Conservation (phyloP, 345 rosid genomes). For the Salix suchowensis region DNA sequence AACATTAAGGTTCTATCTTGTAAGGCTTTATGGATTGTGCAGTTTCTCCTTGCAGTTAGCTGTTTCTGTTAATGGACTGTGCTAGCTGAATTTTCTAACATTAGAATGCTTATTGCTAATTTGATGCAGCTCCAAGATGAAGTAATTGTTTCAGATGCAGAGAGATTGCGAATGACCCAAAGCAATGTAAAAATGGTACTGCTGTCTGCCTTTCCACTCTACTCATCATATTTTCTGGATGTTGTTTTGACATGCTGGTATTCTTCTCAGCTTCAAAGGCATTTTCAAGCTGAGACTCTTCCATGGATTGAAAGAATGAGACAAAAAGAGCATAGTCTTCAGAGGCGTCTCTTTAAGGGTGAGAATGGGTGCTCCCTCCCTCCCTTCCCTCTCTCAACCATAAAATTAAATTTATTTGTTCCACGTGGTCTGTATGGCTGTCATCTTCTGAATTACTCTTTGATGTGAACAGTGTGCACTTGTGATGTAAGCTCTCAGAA, state of each 20-base stretch:
- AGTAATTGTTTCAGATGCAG: slow-evolving; percentile 80
- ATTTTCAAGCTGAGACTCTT: slow-evolving; percentile 91
- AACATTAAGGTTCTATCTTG: not conserved
- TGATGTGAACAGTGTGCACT: not conserved
- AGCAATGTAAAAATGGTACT: slow-evolving; percentile 86
- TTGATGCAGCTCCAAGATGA: slow-evolving; percentile 61
- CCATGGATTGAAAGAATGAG: slow-evolving; percentile 87
- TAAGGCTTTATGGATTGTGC: not conserved
- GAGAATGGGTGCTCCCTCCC: not conserved
- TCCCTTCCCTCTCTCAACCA: too few species aligned
- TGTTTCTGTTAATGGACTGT: not conserved
- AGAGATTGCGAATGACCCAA: slow-evolving; percentile 77
- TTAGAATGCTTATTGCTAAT: slow-evolving; percentile 5
- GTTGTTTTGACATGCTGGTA: slow-evolving; percentile 12
- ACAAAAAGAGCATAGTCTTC: slow-evolving; percentile 90
- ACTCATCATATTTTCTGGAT: slow-evolving; percentile 6
- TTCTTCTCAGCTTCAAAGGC: slow-evolving; percentile 80
- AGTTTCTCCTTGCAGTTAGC: not conserved
- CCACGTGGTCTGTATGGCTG: not conserved
- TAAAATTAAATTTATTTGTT: not conserved
- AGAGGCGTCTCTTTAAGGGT: slow-evolving; percentile 93
- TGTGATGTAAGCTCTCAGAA: not conserved
- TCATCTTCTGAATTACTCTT: not conserved
- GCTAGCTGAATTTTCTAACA: slow-evolving; percentile 6
- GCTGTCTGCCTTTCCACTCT: not conserved